These are phyloP conservation scores for Torulaspora globosa DNA, from an alignment of 1,139 yeast genomes.

Conservation along the genomic window DNA sequence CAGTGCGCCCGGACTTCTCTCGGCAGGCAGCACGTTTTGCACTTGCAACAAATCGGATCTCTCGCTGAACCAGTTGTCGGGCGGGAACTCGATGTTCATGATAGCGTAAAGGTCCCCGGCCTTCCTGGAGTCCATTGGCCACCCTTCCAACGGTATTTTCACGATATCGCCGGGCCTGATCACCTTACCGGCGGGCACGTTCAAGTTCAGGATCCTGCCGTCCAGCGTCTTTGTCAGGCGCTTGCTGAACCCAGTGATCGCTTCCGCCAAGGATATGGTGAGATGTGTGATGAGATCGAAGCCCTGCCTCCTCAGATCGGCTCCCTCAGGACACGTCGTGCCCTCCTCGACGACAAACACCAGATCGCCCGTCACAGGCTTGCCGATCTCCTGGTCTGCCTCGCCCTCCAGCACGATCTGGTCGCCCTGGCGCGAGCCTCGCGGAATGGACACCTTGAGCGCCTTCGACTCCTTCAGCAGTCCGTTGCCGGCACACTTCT, in stretches of 20 bases:
- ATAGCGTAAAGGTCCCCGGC: conserved; percentile 74
- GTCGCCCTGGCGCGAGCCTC: conserved; percentile 66
- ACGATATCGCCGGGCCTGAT: conserved; percentile 72
- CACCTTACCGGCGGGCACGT: conserved; percentile 72
- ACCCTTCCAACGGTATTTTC: conserved; percentile 72
- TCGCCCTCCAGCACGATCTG: conserved; percentile 58
- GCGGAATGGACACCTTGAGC: conserved; percentile 70
- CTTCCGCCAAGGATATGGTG: conserved; percentile 67
- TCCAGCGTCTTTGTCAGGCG: conserved; percentile 73
- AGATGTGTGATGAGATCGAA: conserved; percentile 61
- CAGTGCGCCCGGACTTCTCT: conserved; percentile 10
- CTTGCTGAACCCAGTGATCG: conserved; percentile 71
- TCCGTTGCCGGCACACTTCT: conserved; percentile 65
- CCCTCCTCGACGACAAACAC: conserved; percentile 53
- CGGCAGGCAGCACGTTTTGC: conserved; percentile 51
- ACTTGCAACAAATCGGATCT: conserved; percentile 54
- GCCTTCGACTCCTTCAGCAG: conserved; percentile 64
- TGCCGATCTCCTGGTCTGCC: conserved; percentile 77
- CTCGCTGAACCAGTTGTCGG: conserved; percentile 74
- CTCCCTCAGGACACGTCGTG: conserved; percentile 15
- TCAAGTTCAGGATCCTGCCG: conserved; percentile 63
- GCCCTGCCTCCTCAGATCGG: conserved; percentile 54
- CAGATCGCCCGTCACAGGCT: conserved; percentile 68
- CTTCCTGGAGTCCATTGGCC: conserved; percentile 55
- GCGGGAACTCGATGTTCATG: conserved; percentile 75